Conservation (phyloP, 2,329 filamentous ascomycete species). For the Fusarium sp. region DNA sequence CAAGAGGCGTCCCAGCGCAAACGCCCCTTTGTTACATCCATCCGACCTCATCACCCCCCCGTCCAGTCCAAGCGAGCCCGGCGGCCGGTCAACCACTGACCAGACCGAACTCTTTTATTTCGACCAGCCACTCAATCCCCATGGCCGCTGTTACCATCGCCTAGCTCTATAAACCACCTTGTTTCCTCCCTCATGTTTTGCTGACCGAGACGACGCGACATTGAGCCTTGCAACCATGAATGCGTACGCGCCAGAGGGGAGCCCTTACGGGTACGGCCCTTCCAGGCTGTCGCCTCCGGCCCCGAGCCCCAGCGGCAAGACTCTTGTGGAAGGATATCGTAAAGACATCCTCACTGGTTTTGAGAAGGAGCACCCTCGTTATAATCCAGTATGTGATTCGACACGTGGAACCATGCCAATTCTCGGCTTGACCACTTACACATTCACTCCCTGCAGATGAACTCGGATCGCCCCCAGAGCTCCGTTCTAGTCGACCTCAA, state of each 20-base stretch:
- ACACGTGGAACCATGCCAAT: background rate
- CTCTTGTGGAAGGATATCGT: constrained; percentile 70
- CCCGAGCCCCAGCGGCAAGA: constrained; percentile 58
- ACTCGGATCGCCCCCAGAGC: constrained; percentile 63
- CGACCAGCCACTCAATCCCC: constrained; percentile 30
- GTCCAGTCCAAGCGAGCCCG: constrained; percentile 3
- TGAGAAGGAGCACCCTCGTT: constrained; percentile 64
- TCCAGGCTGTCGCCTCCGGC: constrained; percentile 48
- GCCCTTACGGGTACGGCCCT: constrained; percentile 51
- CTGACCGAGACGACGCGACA: constrained; percentile 36
- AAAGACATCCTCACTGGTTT: constrained; percentile 66
- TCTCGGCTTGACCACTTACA: constrained; percentile 20
- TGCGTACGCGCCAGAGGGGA: constrained; percentile 51
- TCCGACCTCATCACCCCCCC: constrained; percentile 10
- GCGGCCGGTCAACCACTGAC: constrained; percentile 24
- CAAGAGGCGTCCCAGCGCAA: constrained; percentile 17
- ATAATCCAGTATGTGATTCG: constrained; percentile 66
- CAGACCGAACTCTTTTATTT: constrained; percentile 7
- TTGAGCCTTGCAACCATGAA: constrained; percentile 52
- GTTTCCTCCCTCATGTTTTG: constrained; percentile 33
- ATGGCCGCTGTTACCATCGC: constrained; percentile 33
- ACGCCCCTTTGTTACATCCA: constrained; percentile 34
- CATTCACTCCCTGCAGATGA: constrained; percentile 56
- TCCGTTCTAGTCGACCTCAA: constrained; percentile 71
- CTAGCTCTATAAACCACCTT: constrained; percentile 16